These are phyloP conservation scores for Scutellaria barbata DNA, from an alignment of 257 asterid species.

Conservation along the genomic window DNA sequence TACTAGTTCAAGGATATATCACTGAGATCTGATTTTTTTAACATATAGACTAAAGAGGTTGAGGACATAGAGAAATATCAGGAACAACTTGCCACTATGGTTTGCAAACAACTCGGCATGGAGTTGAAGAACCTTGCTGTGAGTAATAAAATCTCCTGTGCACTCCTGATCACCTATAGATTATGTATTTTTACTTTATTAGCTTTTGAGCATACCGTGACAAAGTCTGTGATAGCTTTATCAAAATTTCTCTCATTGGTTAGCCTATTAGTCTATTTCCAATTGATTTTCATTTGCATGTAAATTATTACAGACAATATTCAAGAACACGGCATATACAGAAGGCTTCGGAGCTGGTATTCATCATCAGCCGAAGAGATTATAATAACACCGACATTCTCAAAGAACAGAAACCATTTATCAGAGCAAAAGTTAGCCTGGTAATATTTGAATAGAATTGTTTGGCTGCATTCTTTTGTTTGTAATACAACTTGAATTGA, in stretches of 20 bases:
- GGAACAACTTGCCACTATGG: constrained; percentile 53
- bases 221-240: not conserved
- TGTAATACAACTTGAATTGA: constrained; percentile 19
- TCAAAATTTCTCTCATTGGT: not conserved
- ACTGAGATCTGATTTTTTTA: constrained; percentile 17
- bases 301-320: constrained; percentile 56
- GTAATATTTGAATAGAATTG: constrained; percentile 24
- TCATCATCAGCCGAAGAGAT: constrained; percentile 48
- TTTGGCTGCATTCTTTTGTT: constrained; percentile 31
- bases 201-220: not conserved
- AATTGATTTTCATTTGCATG: constrained; percentile 5
- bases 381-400: constrained; percentile 36
- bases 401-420: constrained; percentile 16
- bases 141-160: constrained; percentile 36
- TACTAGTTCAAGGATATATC: not conserved
- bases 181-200: constrained; percentile 9
- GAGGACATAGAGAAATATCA: constrained; percentile 45
- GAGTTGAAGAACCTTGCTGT: constrained; percentile 72
- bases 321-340: constrained; percentile 83
- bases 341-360: constrained; percentile 79
- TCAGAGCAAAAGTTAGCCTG: constrained; percentile 25
- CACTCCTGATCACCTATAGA: not conserved
- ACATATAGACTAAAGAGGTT: constrained; percentile 49
- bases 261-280: not conserved
- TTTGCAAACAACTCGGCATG: constrained; percentile 55